Evolutionary conservation across 108 stramenopile genomes (phyloP).

Genomic region (Cyclotella sp.): DNA sequence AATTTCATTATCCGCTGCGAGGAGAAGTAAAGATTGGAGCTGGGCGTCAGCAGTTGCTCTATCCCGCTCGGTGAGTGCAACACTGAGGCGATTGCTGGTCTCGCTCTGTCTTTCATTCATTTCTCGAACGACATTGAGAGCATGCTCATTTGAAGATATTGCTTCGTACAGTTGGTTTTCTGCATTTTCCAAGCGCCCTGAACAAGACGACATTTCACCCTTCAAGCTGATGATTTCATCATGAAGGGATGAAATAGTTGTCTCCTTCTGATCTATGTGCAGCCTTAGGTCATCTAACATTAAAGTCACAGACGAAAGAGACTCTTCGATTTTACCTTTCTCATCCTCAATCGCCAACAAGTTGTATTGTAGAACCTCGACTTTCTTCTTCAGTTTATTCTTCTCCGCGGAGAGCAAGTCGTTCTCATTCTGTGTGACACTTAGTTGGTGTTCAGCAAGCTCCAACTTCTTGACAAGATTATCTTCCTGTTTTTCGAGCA

Average conservation of each 20-base stretch:
- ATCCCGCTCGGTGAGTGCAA: background rate
- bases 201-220: background rate
- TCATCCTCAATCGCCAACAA: background rate
- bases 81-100: background rate
- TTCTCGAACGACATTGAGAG: background rate
- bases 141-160: background rate
- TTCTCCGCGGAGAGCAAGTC: background rate
- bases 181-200: background rate
- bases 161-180: background rate
- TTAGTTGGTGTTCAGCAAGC: background rate
- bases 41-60: background rate
- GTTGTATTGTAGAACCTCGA: background rate
- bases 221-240: background rate
- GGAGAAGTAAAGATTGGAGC: no score
- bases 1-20: no score
- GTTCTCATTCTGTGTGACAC: background rate
- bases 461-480: background rate
- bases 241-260: background rate
- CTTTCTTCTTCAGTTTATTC: background rate
- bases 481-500: background rate
- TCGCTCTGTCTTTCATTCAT: background rate
- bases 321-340: background rate
- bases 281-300: background rate
- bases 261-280: slow-evolving; percentile 6
- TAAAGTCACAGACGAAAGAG: background rate